These are phyloP conservation scores for Obba rivulosa DNA, from an alignment of 768 basidiomycete genomes.

Conservation along the genomic window DNA sequence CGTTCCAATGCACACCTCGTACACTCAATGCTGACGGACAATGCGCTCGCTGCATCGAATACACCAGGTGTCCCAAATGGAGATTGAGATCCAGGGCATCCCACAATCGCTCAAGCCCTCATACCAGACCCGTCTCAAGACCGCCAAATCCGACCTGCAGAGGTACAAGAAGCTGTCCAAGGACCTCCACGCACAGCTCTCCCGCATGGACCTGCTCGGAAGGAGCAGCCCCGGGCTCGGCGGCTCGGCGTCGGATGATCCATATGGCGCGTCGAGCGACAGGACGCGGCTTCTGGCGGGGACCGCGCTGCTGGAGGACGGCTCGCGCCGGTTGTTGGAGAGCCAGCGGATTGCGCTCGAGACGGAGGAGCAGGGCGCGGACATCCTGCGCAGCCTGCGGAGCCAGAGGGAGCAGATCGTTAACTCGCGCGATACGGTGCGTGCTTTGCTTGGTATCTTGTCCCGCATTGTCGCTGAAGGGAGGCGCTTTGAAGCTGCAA, in stretches of 20 bases:
- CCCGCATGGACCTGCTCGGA: conserved; percentile 73
- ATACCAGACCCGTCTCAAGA: conserved; percentile 70
- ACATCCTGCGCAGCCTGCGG: conserved; percentile 81
- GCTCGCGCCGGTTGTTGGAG: conserved; percentile 79
- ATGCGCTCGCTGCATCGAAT: neutral
- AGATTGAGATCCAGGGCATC: conserved; percentile 94
- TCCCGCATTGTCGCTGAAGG: neutral
- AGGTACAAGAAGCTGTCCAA: conserved; percentile 78
- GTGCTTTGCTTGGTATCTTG: conserved; percentile 17
- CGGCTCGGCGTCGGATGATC: conserved; percentile 63
- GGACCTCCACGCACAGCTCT: conserved; percentile 62
- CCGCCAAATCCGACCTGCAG: conserved; percentile 69
- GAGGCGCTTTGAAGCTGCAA: conserved; percentile 50
- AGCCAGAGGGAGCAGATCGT: conserved; percentile 92
- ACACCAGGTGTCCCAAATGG: conserved; percentile 93
- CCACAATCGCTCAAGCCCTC: conserved; percentile 76
- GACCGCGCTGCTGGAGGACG: conserved; percentile 76
- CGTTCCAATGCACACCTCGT: conserved; percentile 14
- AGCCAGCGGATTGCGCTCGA: conserved; percentile 91
- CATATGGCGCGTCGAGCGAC: conserved; percentile 66
- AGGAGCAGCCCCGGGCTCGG: conserved; percentile 27
- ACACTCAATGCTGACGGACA: neutral
- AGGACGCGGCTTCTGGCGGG: conserved; percentile 77
- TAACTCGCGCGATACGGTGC: conserved; percentile 83
- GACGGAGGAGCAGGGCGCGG: conserved; percentile 93